Base-by-base conservation (phyloP, 805 yeast genomes). In the Brettanomyces nanus region DNA sequence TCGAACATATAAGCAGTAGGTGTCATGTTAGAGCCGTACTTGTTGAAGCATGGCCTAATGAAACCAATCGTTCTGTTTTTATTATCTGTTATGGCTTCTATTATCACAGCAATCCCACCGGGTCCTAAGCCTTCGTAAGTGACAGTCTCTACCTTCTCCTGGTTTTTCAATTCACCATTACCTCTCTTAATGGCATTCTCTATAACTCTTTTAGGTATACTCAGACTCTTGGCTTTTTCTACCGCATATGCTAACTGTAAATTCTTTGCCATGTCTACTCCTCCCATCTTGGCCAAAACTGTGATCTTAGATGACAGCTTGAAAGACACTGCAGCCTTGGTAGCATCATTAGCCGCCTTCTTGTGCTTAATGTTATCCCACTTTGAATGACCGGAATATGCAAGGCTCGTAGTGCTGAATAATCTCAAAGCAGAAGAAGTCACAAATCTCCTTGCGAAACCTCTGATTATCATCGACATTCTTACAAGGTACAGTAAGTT, bases 311-410 rank as follows among this genome's bases (percentile, higher is more conserved):
- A 72, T 5, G 96, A 81, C 52, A 83, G 66, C 47, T 78, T 75
- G 49, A 79, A 81, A 4, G 85, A 77, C 21, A 76, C 66, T 39
- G 76, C 72, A 42, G 85, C 80, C 56, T 75, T 79, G 41, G 72
- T 76, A 17, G 86, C 84, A 62, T 90, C 98, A 52, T 87, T 86
- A 45, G 85, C 85, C 39, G 95, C 95, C 61, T 90, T 90, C 55
- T 84, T 92, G 55, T 87, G 97, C 54, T 87, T 83, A 48, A 92
- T 90, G 34, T 84, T 85, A 31, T 94, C 85, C 98, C 98, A 90
- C 60, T 89, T 90, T 27, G 85, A 81, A 59, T 90, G 98, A 1
- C 98, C 98, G 0, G 86, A 77, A 6, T 14, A 19, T 11, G 5
- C 14, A 17, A 27, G 10, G 5, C 22, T n/a, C 5, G 29, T 34